A percentile compares a stretch with the other conserved stretches of the same genome.
Evolutionary conservation across 2,329 filamentous ascomycete genomes (phyloP).

Genomic region (Rhexocercosporidium sp.): DNA sequence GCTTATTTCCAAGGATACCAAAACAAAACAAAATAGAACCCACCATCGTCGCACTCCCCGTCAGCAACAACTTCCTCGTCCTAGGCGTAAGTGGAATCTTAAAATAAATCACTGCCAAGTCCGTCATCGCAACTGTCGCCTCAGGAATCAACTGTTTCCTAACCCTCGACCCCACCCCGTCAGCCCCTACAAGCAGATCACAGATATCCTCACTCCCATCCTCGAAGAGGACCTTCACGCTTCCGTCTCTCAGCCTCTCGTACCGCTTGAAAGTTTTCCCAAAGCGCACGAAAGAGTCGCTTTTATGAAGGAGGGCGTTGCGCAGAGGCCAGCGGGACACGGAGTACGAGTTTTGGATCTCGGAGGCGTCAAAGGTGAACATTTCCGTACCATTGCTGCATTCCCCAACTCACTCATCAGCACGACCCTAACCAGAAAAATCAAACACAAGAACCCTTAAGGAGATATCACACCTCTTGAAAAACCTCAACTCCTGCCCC

Average conservation of each 20-base stretch:
- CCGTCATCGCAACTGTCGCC: slow-evolving; percentile 26
- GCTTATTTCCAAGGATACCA: background rate
- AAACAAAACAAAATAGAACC: background rate
- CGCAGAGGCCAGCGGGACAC: slow-evolving; percentile 36
- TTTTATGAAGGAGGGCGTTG: slow-evolving; percentile 33
- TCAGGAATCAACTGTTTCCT: slow-evolving; percentile 44
- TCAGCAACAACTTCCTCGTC: slow-evolving; percentile 29
- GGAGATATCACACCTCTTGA: slow-evolving; percentile 27
- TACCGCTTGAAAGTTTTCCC: slow-evolving; percentile 41
- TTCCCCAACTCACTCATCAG: background rate
- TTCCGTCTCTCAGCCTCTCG: slow-evolving; percentile 34
- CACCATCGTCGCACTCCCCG: slow-evolving; percentile 35
- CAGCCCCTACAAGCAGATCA: slow-evolving; percentile 60
- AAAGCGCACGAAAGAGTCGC: slow-evolving; percentile 38
- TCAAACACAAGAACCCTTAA: too few relatives aligned
- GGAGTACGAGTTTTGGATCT: slow-evolving; percentile 35
- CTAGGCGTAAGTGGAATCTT: slow-evolving; percentile 37
- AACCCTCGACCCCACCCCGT: slow-evolving; percentile 57
- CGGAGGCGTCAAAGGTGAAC: slow-evolving; percentile 34
- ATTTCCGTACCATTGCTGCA: slow-evolving; percentile 31
- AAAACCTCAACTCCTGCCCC: slow-evolving; percentile 36
- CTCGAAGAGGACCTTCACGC: slow-evolving; percentile 48
- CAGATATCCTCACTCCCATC: slow-evolving; percentile 50
- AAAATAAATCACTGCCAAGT: slow-evolving; percentile 38
- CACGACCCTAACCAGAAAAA: background rate